Base-by-base conservation (phyloP, 768 basidiomycete genomes). In the Pleurotus ostreatus region DNA sequence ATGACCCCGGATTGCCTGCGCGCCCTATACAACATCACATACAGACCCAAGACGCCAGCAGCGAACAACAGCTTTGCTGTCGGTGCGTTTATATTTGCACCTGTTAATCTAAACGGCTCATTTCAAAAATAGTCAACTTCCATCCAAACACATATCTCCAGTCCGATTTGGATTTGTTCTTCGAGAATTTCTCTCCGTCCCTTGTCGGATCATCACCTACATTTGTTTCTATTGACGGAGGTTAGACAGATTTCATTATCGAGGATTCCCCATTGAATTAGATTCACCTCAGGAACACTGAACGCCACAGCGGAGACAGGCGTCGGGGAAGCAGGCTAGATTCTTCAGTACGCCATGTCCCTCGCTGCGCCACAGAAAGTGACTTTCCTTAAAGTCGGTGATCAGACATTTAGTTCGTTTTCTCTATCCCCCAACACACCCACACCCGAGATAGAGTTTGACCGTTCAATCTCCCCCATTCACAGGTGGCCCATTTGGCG, bases 151-250 rank as follows among this genome's bases (percentile, higher is more conserved):
- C 74, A 25, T 79, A 72, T 60, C 56, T 77, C 5, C 66, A 69
- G 11, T 65, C 65, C 4, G 79, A 81, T 60, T 65, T 80, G 7
- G 75, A 78, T 55, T 48, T 69, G 38, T 81, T 80, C 62, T 68
- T 65, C 34, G 55, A 60, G 15, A 75, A 77, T 57, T 80, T 76
- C 63, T 72, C 75, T 1, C 65, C 67, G 0, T 57, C 61, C 9
- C 71, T 77, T 18, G 69, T 78, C 1, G 76, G 78, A 4, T 62
- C 64, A 41, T 62, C 70, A 4, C 81, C 80, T 2, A 57, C 57
- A 5, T 59, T 78, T 12, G 64, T 75, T n/a, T 72, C 72, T 16
- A 78, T 80, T 30, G 76, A 79, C 39, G 79, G 79, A 66, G 79
- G 77, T 71, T 2, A 37, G 60, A 55, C 23, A 26, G 7, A 30